Evolutionary conservation across 139 green algal genomes (phyloP).

Genomic region (Dunaliella primolecta): DNA sequence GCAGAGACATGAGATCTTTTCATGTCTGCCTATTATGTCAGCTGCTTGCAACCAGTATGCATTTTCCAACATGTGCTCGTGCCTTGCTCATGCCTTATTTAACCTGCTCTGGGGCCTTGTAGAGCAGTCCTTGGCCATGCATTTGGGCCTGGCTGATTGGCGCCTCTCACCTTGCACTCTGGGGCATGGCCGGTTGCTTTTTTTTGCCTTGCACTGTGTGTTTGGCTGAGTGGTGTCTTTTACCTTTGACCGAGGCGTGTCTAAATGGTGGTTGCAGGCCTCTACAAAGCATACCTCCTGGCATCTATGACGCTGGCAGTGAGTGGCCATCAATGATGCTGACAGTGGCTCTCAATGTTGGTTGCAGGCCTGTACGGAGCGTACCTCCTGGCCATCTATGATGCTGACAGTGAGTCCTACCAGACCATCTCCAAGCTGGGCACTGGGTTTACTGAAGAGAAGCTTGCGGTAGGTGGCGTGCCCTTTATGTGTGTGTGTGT

Average conservation of each 20-base stretch:
- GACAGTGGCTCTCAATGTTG: conserved; percentile 80
- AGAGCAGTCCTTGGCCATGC: too few relatives aligned
- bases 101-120: too few relatives aligned
- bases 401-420: conserved; percentile 82
- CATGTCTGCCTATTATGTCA: too few relatives aligned
- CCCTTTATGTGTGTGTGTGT: background rate
- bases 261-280: conserved; percentile 54
- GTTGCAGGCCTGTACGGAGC: conserved; percentile 80
- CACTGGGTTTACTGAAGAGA: conserved; percentile 92
- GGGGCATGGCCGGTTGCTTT: background rate
- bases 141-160: too few relatives aligned
- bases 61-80: too few relatives aligned
- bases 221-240: background rate
- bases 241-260: too few relatives aligned
- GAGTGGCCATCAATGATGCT: conserved; percentile 86
- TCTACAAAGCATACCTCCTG: conserved; percentile 93
- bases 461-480: conserved; percentile 44
- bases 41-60: too few relatives aligned
- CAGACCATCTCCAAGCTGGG: conserved; percentile 95
- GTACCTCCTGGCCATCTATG: conserved; percentile 91
- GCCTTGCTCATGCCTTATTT: too few relatives aligned
- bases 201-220: background rate
- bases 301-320: conserved; percentile 80
- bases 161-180: too few relatives aligned
- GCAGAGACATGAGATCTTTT: too few relatives aligned